Percentiles rank a stretch among this genome's conserved stretches.
phyloP scores from a whole-genome alignment of 2,329 filamentous ascomycete species.

The Calcarisporium arbuscula region DNA sequence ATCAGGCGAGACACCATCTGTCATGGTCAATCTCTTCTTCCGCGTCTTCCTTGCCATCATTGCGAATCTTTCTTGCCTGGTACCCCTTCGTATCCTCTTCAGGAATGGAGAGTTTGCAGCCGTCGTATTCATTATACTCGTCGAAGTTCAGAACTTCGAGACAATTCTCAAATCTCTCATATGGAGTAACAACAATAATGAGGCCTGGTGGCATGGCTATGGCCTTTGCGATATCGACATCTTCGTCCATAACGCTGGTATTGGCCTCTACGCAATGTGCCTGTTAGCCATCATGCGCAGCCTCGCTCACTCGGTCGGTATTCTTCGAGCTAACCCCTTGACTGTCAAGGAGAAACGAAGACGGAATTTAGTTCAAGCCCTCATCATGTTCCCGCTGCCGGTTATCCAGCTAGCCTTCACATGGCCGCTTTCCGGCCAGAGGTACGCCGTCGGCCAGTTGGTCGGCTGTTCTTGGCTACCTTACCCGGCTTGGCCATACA shows the following conservation, averaged over 20 bases:
- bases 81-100: slow-evolving; percentile 45
- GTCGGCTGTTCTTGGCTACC: slow-evolving; percentile 42
- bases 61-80: slow-evolving; percentile 39
- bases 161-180: slow-evolving; percentile 44
- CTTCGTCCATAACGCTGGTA: slow-evolving; percentile 39
- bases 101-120: slow-evolving; percentile 50
- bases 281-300: slow-evolving; percentile 50
- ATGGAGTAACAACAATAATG: slow-evolving; percentile 47
- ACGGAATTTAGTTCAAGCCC: slow-evolving; percentile 39
- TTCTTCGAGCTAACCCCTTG: slow-evolving; percentile 34
- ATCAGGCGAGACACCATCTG: slow-evolving; percentile 19
- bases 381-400: slow-evolving; percentile 50
- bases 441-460: slow-evolving; percentile 44
- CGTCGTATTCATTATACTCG: slow-evolving; percentile 39
- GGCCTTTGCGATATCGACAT: slow-evolving; percentile 49
- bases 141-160: slow-evolving; percentile 40
- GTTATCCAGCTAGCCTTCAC: slow-evolving; percentile 42
- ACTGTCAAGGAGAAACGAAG: slow-evolving; percentile 33
- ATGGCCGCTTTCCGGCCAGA: slow-evolving; percentile 38
- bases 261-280: slow-evolving; percentile 42
- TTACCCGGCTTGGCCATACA: slow-evolving; percentile 39
- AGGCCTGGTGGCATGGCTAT: slow-evolving; percentile 43
- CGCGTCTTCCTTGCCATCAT: slow-evolving; percentile 41
- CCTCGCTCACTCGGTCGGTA: slow-evolving; percentile 42
- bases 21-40: slow-evolving; percentile 40